Evolutionary conservation across 306 rosid species (phyloP), one percentile per base, ranked within the genome.

Genomic region (Ammopiptanthus mongolicus): DNA sequence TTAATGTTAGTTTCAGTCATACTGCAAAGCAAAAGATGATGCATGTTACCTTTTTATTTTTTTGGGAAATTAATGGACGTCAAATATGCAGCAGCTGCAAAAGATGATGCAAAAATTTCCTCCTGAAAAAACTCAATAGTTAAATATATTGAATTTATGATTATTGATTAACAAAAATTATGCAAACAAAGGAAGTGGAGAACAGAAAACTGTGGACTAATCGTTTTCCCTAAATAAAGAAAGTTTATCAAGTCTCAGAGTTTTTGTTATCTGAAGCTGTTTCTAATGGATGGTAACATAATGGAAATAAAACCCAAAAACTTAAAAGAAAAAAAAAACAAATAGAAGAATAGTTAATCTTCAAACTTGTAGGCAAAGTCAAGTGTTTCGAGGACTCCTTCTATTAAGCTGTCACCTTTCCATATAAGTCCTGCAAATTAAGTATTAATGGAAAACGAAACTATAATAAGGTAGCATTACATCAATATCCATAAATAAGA

Each of bases 81-180:
- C 87, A 96, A 82, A 84, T 92, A 96, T 48, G 98, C 99, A 65
- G 99, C 96, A 34, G 97, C 96, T 51, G 99, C 99, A 85, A 96
- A 96, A 37, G 99, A 96, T 52, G 99, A 96, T 4, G 99, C 99
- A 80, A 96, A 96, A 85, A 96, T 96, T 80, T 96, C 98, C 87
- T 96, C 98, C 99, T 96, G 78, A 67, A 85, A 84, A 31, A n/a
- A 39, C 56, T 74, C 46, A 8, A 58, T 23, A 39, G 79, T 78
- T 52, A 76, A 76, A 41, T 28, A 47, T 17, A 31, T 53, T 1
- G 42, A 66, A 19, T 47, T 6, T 15, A 25, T 60, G 37, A 41
- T 21, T 18, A 59, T 50, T 59, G 34, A 39, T 55, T 6, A 31
- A 76, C 68, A 62, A 55, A n/a, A 53, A 79, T 55, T 17, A 55